Evolutionary conservation across 805 yeast genomes (phyloP), one percentile per base, ranked within the genome.

Genomic region (Candida xiaguanensis): DNA sequence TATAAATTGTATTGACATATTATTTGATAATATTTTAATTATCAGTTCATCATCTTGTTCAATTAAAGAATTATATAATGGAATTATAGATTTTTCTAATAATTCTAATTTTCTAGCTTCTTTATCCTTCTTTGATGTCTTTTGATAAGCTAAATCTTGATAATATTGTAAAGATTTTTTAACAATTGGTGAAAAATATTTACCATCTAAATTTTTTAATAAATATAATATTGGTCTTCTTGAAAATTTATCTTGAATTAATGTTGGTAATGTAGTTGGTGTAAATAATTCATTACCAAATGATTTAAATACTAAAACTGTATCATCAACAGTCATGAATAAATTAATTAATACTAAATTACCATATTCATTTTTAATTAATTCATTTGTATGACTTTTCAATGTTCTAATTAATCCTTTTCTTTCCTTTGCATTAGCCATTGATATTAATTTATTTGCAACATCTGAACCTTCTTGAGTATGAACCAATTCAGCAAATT

Each of bases 401-500:
- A 91, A 74, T 12, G 82, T 58, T 63, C 76, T 85, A 46, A 90
- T 69, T 40, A 91, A 77, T 36, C 59, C 58, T 65, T 90, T 91
- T 70, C 96, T 82, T 65, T 91, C 96, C 67, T 91, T 91, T 18
- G 98, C 97, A 47, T 71, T 84, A 24, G 96, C 91, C 41, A 74
- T 72, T 1, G 96, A 86, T 43, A 91, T 73, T 46, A 86, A 71
- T 22, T 80, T 75, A 52, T 85, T 80, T 1, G 96, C 96, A 43
- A 89, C 97, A 52, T 87, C 95, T 35, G 91, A 70, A 49, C 99
- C 99, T 60, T 90, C 97, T 39, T 82, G 82, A 0, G 99, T 91
- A 60, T 91, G 99, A 23, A 90, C 96, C 59, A 91, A 74, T 65
- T 91, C 97, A 14, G 96, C 95, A 59, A 88, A 74, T 59, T 89